Evolutionary conservation across 192 early-diverging fungal species (phyloP).

Genomic region (Thoreauomyces humboldtii): DNA sequence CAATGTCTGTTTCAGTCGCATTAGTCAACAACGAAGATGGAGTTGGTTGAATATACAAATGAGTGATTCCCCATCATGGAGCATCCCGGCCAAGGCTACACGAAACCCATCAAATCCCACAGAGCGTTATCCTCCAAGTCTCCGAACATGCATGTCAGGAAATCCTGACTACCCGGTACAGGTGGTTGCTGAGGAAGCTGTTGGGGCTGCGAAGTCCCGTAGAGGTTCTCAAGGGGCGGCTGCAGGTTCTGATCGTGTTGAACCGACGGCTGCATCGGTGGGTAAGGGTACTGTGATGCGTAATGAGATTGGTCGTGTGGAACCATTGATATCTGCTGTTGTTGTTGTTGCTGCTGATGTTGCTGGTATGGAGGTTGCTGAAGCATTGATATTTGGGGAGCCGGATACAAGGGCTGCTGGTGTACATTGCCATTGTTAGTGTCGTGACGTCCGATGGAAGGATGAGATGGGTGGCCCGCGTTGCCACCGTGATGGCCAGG

Average conservation of each 20-base stretch:
- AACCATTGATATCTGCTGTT: neutral
- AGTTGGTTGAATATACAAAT: no score
- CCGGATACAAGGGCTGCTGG: no score
- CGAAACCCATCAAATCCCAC: constrained; percentile 21
- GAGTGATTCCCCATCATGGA: no score
- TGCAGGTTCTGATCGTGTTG: neutral
- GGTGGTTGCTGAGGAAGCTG: neutral
- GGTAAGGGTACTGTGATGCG: neutral
- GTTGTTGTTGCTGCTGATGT: neutral
- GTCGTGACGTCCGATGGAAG: no score
- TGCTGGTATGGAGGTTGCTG: neutral
- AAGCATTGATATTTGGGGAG: neutral
- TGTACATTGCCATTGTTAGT: no score
- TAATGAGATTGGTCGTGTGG: neutral
- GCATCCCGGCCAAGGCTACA: constrained; percentile 5
- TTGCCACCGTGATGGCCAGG: neutral
- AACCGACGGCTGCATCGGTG: neutral
- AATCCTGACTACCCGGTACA: neutral
- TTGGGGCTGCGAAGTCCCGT: neutral
- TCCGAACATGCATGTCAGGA: constrained; percentile 20
- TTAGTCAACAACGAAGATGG: no score
- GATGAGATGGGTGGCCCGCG: no score
- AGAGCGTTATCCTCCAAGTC: constrained; percentile 15
- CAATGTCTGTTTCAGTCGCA: no score
- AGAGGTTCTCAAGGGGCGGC: neutral